Base-by-base conservation (phyloP, 2,329 filamentous ascomycete genomes). In the Talaromyces amestolkiae region DNA sequence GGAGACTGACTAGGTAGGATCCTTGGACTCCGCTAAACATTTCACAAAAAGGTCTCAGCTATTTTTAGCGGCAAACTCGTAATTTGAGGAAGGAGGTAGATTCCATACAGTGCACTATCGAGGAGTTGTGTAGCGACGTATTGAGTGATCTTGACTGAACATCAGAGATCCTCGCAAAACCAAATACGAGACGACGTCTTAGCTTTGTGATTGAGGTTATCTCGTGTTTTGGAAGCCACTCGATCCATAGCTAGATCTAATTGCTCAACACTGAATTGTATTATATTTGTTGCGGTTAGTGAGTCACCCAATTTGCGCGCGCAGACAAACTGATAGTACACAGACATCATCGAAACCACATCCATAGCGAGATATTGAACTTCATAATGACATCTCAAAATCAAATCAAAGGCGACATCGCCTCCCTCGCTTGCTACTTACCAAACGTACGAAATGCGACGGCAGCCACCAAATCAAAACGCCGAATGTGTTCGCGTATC, bases 401-500 rank as follows among this genome's bases (percentile, higher is more conserved):
- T 33, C 51, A 66, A 33, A 24, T 13, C 15, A 35, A 35, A 35
- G 68, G 10, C 63, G 75, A 75, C 72, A 70, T 71, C 59, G 71
- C 74, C 67, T 71, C 69, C 22, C 72, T 72, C 47, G 71, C 74
- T 49, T 79, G 76, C 64, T 73, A 72, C 68, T 73, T 79, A 45
- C 77, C 77, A 60, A 71, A 69, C 31, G 75, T 79, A 66, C 72
- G 75, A 53, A 68, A 72, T 47, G 70, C 70, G 27, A 53, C 67
- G 51, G 69, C 72, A n/a, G 70, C 71, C 37, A 71, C 71, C 10
- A 56, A 43, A 22, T 31, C 47, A 3, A 76, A 72, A 68, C 75
- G 76, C 60, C 74, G 74, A 47, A 72, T 78, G 66, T 77, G 75
- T 58, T 73, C 76, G 68, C 75, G 73, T 67, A 71, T 73, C 45